Evolutionary conservation across 2,329 filamentous ascomycete species (phyloP).

Genomic region (Drechslerella coelobrocha): DNA sequence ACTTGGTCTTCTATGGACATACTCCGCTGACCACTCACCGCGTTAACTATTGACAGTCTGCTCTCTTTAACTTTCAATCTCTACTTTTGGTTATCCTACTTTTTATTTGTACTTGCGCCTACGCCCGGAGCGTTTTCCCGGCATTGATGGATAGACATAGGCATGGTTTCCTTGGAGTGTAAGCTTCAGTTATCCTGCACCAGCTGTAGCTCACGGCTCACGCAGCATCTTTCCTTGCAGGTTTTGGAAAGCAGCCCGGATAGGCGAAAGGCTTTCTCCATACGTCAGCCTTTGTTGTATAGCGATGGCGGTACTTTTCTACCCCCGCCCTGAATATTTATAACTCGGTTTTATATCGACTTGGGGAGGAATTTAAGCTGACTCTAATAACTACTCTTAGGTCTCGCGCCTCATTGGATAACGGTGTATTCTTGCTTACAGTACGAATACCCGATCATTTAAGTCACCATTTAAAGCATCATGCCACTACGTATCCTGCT

Average conservation of each 20-base stretch:
- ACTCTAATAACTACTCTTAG: no score
- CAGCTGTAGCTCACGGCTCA: constrained; percentile 14
- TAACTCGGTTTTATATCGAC: not conserved
- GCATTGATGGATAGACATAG: constrained; percentile 91
- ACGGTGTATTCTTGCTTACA: constrained; percentile 7
- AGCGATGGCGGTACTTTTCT: constrained; percentile 81
- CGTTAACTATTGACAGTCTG: constrained; percentile 68
- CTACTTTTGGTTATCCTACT: constrained; percentile 92
- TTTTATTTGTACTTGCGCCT: constrained; percentile 93
- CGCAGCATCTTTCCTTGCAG: constrained; percentile 9
- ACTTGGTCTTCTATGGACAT: not conserved
- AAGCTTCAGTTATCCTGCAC: constrained; percentile 53
- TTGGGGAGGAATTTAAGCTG: no score
- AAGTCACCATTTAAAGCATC: not conserved
- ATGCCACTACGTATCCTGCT: no score
- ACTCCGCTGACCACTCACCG: not conserved
- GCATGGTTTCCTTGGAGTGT: constrained; percentile 69
- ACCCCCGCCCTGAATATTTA: not conserved
- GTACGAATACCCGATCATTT: no score
- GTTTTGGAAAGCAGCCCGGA: constrained; percentile 93
- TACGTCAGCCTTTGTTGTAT: constrained; percentile 95
- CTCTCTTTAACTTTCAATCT: constrained; percentile 98
- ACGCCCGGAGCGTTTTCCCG: constrained; percentile 88
- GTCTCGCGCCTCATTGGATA: constrained; percentile 49
- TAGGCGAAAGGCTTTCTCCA: constrained; percentile 90